Conservation (phyloP, 768 basidiomycete species). For the Nevesoporus exiguus region DNA sequence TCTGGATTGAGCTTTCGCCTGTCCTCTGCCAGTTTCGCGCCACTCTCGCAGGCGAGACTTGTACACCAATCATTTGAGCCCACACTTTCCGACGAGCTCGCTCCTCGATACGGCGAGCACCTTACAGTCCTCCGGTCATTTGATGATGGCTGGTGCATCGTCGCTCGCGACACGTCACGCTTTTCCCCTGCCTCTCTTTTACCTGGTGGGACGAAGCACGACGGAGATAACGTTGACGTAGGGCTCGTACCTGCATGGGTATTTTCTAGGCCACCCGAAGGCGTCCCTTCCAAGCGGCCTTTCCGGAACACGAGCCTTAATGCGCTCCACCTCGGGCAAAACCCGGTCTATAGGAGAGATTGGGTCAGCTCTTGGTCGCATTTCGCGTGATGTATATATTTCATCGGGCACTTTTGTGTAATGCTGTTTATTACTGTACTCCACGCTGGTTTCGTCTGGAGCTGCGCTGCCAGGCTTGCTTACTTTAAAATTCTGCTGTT, state of each 20-base stretch:
- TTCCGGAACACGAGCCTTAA: constrained; percentile 50
- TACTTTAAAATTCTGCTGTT: not conserved
- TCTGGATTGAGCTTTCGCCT: constrained; percentile 9
- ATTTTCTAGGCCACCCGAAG: constrained; percentile 62
- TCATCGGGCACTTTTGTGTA: not conserved
- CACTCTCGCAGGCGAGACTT: constrained; percentile 43
- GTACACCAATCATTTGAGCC: constrained; percentile 66
- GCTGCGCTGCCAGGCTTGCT: not conserved
- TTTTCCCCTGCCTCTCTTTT: constrained; percentile 40
- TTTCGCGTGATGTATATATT: constrained; percentile 2
- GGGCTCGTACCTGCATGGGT: constrained; percentile 78
- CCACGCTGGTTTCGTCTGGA: not conserved
- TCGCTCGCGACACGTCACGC: constrained; percentile 47
- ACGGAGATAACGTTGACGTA: constrained; percentile 50
- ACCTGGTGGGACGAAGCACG: constrained; percentile 9
- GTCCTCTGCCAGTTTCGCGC: constrained; percentile 15
- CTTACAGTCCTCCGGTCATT: constrained; percentile 62
- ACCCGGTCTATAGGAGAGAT: constrained; percentile 36
- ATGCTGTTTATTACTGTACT: not conserved
- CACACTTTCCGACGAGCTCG: constrained; percentile 71
- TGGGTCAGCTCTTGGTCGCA: constrained; percentile 60
- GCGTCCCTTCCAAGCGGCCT: constrained; percentile 59
- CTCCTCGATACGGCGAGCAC: constrained; percentile 53
- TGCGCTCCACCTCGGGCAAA: constrained; percentile 49
- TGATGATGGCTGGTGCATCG: constrained; percentile 80